These are phyloP conservation scores for Zygosaccharomyces sapae DNA, from an alignment of 1,139 yeast species.

Conservation along the genomic window DNA sequence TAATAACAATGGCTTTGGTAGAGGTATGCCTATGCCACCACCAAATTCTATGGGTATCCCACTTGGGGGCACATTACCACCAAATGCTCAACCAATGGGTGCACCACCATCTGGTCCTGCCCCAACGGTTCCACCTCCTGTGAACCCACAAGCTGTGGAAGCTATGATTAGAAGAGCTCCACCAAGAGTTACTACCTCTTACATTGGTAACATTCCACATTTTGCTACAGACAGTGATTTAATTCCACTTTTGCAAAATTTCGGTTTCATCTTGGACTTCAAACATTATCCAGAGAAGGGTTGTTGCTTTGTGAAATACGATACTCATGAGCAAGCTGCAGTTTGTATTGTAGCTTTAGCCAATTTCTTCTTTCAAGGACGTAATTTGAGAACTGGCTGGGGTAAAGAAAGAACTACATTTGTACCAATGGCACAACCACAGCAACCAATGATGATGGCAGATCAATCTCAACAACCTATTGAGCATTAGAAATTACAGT, in stretches of 20 bases:
- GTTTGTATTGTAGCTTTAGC: conserved; percentile 77
- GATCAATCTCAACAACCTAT: conserved; percentile 11
- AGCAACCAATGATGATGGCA: conserved; percentile 9
- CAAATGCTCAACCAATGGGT: conserved; percentile 15
- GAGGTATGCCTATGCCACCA: conserved; percentile 22
- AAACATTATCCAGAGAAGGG: conserved; percentile 71
- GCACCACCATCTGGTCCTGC: conserved; percentile 19
- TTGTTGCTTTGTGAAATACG: conserved; percentile 67
- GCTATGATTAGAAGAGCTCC: conserved; percentile 73
- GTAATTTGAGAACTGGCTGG: conserved; percentile 85
- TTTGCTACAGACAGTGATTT: conserved; percentile 69
- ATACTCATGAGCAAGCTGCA: conserved; percentile 84
- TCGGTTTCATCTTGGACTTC: conserved; percentile 79
- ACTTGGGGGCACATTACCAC: conserved; percentile 22
- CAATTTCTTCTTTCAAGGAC: conserved; percentile 72
- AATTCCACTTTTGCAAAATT: conserved; percentile 67
- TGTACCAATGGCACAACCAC: conserved; percentile 31
- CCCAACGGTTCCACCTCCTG: conserved; percentile 35
- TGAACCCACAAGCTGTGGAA: conserved; percentile 57
- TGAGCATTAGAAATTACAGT: background rate
- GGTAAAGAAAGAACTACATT: conserved; percentile 59
- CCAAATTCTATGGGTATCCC: conserved; percentile 22
- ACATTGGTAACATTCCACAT: conserved; percentile 80
- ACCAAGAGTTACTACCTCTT: conserved; percentile 69
- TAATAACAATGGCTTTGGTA: conserved; percentile 13